Percentiles rank a stretch among this genome's conserved stretches.
phyloP scores from a whole-genome alignment of 108 stramenopile species.

The Cylindrotheca fusiformis region DNA sequence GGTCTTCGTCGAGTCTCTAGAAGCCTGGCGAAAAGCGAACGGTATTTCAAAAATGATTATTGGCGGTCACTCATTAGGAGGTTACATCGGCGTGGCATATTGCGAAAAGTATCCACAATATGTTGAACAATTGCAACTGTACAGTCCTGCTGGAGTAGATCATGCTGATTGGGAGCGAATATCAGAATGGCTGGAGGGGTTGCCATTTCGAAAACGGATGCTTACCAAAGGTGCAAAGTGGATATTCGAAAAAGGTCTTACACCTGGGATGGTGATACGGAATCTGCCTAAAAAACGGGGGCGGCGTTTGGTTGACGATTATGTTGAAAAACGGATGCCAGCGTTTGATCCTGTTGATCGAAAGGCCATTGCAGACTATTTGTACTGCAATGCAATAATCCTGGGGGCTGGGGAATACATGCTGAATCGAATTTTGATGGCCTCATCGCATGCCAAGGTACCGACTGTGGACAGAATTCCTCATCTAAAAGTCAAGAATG shows the following conservation, averaged over 20 bases:
- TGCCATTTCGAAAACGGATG: too few species aligned
- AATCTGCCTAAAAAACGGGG: constrained; percentile 38
- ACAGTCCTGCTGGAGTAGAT: constrained; percentile 85
- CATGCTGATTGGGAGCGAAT: too few species aligned
- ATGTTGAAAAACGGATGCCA: constrained; percentile 59
- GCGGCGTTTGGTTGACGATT: constrained; percentile 33
- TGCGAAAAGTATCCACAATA: constrained; percentile 85
- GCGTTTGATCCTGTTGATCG: constrained; percentile 50
- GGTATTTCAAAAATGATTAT: constrained; percentile 65
- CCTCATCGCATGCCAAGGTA: constrained; percentile 51
- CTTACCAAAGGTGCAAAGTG: too few species aligned
- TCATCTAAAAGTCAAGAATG: constrained; percentile 40
- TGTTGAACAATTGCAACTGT: constrained; percentile 67
- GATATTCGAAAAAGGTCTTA: too few species aligned
- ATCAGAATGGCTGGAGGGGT: too few species aligned
- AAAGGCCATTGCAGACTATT: constrained; percentile 52
- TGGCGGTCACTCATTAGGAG: constrained; percentile 88
- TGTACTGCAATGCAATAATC: constrained; percentile 69
- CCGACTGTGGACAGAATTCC: constrained; percentile 73
- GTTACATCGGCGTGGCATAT: constrained; percentile 88
- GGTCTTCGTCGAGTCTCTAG: constrained; percentile 82
- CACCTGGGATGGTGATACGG: too few species aligned
- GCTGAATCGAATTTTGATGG: constrained; percentile 52
- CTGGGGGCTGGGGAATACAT: constrained; percentile 82
- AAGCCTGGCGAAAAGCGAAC: constrained; percentile 74